Percentiles rank a stretch among this genome's conserved stretches.
phyloP scores from a whole-genome alignment of 148 eudicot species.

The Fagopyrum homotropicum region DNA sequence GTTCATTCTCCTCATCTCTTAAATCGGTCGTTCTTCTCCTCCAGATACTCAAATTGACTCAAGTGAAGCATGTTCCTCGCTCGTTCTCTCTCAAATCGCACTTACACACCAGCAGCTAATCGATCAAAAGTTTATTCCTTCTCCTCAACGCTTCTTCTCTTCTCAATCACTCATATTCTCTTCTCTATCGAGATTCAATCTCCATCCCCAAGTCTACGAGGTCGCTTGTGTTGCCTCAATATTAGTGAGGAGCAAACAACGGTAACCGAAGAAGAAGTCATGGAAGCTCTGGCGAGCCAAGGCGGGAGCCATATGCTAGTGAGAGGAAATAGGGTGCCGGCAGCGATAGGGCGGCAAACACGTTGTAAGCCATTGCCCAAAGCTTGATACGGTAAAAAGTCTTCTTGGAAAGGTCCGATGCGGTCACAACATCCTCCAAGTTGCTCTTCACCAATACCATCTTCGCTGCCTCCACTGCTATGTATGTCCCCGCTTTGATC shows the following conservation, averaged over 20 bases:
- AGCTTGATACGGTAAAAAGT: conserved; percentile 77
- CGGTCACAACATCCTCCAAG: conserved; percentile 84
- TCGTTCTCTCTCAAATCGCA: too few species aligned
- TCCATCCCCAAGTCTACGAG: conserved; percentile 35
- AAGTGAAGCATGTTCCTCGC: too few species aligned
- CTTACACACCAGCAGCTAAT: too few species aligned
- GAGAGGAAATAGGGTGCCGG: conserved; percentile 67
- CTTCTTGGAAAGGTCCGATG: conserved; percentile 87
- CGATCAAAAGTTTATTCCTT: too few species aligned
- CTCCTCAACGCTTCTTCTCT: too few species aligned
- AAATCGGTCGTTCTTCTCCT: too few species aligned
- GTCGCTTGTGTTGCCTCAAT: conserved; percentile 71
- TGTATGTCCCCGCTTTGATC: conserved; percentile 93
- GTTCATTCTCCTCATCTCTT: too few species aligned
- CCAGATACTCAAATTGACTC: too few species aligned
- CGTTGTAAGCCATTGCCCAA: conserved; percentile 91
- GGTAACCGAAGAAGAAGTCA: conserved; percentile 98
- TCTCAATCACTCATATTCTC: too few species aligned
- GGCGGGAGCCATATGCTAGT: conserved; percentile 77
- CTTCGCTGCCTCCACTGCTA: conserved; percentile 96
- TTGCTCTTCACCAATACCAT: conserved; percentile 84
- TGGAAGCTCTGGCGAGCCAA: conserved; percentile 96
- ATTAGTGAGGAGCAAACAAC: conserved; percentile 90
- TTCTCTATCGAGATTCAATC: background rate
- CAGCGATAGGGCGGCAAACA: conserved; percentile 79